A percentile compares a stretch with the other conserved stretches of the same genome.
Evolutionary conservation across 345 rosid species (phyloP).

Genomic region (Gossypioides kirkii): DNA sequence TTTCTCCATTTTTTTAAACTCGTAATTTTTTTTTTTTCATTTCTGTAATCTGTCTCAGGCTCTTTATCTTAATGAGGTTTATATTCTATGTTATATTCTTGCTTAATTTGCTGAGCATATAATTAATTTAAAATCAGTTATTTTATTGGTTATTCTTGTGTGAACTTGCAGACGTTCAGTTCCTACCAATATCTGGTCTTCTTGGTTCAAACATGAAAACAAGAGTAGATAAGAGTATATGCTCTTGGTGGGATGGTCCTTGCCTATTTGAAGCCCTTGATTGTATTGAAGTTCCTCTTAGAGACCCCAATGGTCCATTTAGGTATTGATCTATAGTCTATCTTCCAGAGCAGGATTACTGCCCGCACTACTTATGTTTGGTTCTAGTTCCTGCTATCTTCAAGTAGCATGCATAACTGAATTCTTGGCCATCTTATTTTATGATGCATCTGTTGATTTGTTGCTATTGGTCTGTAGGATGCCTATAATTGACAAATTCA

Average conservation of each 20-base stretch:
- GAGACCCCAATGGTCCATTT: background rate
- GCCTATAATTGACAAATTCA: background rate
- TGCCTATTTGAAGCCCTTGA: conserved; percentile 5
- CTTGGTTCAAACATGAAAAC: background rate
- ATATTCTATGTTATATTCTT: background rate
- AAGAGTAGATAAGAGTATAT: background rate
- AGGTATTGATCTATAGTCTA: background rate
- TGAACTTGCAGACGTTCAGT: background rate
- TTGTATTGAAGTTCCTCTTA: background rate
- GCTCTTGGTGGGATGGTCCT: background rate
- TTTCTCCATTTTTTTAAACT: no score
- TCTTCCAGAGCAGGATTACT: background rate
- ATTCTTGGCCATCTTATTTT: background rate
- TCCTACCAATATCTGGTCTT: conserved; percentile 4
- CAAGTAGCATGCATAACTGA: background rate
- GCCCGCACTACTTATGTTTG: background rate
- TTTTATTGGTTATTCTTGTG: background rate
- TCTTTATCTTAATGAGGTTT: background rate
- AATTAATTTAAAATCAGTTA: background rate
- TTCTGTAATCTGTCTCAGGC: no score
- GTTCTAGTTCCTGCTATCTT: background rate
- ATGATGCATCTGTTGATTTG: background rate
- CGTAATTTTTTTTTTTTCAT: no score
- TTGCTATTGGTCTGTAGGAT: background rate
- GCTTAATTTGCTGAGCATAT: background rate